These are phyloP conservation scores for Boletus reticulatus DNA, from an alignment of 768 basidiomycete genomes.

Conservation along the genomic window DNA sequence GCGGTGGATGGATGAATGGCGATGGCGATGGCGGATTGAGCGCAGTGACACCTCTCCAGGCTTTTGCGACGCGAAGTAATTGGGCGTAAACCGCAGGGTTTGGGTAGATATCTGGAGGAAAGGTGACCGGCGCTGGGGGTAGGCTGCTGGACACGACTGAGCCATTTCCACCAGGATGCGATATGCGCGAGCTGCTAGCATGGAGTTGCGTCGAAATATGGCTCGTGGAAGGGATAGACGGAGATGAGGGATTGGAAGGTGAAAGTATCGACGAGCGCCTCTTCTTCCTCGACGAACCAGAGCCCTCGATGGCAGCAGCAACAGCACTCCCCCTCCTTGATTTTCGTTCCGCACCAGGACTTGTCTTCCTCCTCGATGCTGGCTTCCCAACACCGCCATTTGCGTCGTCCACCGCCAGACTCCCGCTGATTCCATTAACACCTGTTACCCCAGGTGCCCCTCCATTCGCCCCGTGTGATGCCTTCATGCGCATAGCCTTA, in stretches of 20 bases:
- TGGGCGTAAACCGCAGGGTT: slow-evolving; percentile 42
- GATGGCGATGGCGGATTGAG: slow-evolving; percentile 30
- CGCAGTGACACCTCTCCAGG: slow-evolving; percentile 71
- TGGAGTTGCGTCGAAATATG: slow-evolving; percentile 12
- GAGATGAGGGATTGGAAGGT: slow-evolving; percentile 19
- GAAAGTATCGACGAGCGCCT: slow-evolving; percentile 38
- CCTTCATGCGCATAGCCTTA: slow-evolving; percentile 29
- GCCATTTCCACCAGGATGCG: slow-evolving; percentile 8
- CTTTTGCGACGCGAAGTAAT: slow-evolving; percentile 56
- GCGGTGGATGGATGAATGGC: slow-evolving; percentile 17
- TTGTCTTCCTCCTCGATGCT: slow-evolving; percentile 33
- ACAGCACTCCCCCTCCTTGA: slow-evolving; percentile 34
- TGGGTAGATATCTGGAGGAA: slow-evolving; percentile 28
- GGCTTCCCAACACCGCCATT: slow-evolving; percentile 20
- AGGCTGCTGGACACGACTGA: slow-evolving; percentile 7
- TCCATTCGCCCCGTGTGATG: slow-evolving; percentile 27
- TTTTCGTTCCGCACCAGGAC: slow-evolving; percentile 41
- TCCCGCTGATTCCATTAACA: slow-evolving; percentile 17
- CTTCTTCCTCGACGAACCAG: slow-evolving; percentile 35
- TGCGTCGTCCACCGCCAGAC: slow-evolving; percentile 17
- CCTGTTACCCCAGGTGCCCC: slow-evolving; percentile 10
- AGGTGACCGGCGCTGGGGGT: slow-evolving; percentile 37
- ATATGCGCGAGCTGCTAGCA: slow-evolving; percentile 18
- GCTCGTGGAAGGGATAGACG: slow-evolving; percentile 12
- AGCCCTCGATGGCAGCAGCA: slow-evolving; percentile 35